Base-by-base conservation (phyloP, 257 asterid genomes). In the Verbascum thapsus region DNA sequence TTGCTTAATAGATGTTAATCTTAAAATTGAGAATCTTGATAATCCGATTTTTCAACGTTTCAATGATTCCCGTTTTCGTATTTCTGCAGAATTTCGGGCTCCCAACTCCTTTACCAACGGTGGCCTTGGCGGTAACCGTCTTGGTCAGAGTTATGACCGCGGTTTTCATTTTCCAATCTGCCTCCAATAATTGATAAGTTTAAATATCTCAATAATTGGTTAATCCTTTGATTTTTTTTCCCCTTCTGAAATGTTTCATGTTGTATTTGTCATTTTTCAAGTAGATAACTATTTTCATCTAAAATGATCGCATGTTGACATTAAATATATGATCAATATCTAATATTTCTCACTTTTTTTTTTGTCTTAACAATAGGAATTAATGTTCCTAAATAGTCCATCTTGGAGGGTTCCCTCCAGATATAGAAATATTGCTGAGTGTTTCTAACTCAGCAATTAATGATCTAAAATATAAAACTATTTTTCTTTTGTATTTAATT, bases 111-210 rank as follows among this genome's bases (percentile, higher is more conserved):
- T 67, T 79, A 41, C 85, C 85, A 7, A 66, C 77, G 5, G 85
- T 70, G 32, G 85, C 85, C 19, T 68, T 88, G 72, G 95, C n/a
- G 81, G 91, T 85, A 32, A 82, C 98, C 47, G 86, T 79, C 61
- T 68, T 91, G 80, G 95, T 85, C 53, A 96, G 98, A 17, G 84
- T 73, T 69, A 63, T 90, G 41, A 77, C 96, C 4, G 90, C 98
- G 10, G 70, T 90, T 61, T 85, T 90, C 83, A 90, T 90, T 73
- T 88, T 90, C 83, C 96, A 90, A 67, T 90, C 98, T 45, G 91
- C 94, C 18, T 85, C 95, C 55, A 68, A 79, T 77, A 84, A 41
- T 12, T 90, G 77, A 83, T 74, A 53, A 26, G 53, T 37, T 53
- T 30, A 42, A 39, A 26, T 10, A 39, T 7, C 17, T 32, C 11